Evolutionary conservation across 805 yeast genomes (phyloP).

Genomic region (Pichia cabralensis): DNA sequence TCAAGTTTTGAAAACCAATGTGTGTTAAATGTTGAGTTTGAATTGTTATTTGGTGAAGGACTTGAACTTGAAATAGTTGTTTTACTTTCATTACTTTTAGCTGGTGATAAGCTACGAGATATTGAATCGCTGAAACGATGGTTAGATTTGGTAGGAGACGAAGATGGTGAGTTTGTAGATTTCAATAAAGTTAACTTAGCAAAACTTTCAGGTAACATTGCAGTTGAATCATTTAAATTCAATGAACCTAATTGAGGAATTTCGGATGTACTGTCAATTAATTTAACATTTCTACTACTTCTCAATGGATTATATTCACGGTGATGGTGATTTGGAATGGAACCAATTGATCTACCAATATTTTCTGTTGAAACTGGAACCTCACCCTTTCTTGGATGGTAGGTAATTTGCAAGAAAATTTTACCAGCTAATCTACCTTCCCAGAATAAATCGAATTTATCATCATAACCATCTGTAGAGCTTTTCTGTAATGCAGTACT

Average conservation of each 20-base stretch:
- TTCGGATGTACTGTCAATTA: too few species aligned
- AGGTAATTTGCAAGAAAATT: conserved; percentile 85
- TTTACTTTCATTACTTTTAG: background rate
- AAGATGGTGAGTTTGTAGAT: background rate
- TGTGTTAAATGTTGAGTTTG: background rate
- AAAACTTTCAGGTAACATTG: too few species aligned
- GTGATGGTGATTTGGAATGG: too few species aligned
- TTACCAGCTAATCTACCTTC: conserved; percentile 77
- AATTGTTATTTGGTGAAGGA: background rate
- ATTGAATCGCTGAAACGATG: background rate
- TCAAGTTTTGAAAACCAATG: conserved; percentile 5
- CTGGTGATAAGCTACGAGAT: conserved; percentile 1
- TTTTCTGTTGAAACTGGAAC: conserved; percentile 24
- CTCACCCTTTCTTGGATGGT: conserved; percentile 46
- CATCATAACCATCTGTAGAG: conserved; percentile 68
- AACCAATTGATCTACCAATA: conserved; percentile 9
- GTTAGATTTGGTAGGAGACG: background rate
- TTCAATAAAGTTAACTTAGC: too few species aligned
- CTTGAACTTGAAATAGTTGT: background rate
- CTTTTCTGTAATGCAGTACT: conserved; percentile 59
- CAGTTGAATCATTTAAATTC: background rate
- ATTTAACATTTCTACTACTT: too few species aligned
- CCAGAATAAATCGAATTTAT: conserved; percentile 67
- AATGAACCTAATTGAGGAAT: conserved; percentile 8
- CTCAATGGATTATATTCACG: too few species aligned